Evolutionary conservation across 352 stramenopile genomes (phyloP).

Genomic region (Thalassiosira livingstoniorum): DNA sequence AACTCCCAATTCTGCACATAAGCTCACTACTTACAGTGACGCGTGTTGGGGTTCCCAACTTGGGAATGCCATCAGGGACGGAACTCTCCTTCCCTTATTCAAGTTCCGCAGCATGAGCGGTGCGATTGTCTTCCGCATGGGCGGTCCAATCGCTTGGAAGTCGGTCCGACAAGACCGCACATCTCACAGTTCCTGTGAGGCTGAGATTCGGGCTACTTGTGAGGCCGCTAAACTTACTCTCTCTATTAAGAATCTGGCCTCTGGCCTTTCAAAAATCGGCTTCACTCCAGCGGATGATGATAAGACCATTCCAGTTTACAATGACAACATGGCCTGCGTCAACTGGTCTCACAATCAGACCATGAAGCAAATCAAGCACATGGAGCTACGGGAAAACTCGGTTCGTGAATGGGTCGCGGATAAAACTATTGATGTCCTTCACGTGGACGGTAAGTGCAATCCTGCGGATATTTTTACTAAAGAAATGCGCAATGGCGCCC

Average conservation of each 20-base stretch:
- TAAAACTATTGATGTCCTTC: neutral
- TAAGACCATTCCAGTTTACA: neutral
- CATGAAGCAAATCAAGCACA: slow-evolving; percentile 1
- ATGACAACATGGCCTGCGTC: slow-evolving; percentile 15
- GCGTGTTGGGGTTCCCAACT: slow-evolving; percentile 22
- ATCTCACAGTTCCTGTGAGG: too few species aligned
- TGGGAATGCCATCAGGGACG: slow-evolving; percentile 16
- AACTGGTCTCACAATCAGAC: slow-evolving; percentile 18
- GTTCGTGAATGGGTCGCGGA: slow-evolving; percentile 14
- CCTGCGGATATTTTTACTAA: slow-evolving; percentile 24
- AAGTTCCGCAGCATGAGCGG: slow-evolving; percentile 29
- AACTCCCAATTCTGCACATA: neutral
- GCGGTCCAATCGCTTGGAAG: slow-evolving; percentile 24
- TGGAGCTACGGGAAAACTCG: neutral
- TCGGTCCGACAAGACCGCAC: neutral
- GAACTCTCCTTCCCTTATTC: slow-evolving; percentile 1
- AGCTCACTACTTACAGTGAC: slow-evolving; percentile 15
- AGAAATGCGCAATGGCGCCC: slow-evolving; percentile 9
- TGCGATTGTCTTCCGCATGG: neutral
- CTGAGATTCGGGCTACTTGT: slow-evolving; percentile 26
- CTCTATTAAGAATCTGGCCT: neutral
- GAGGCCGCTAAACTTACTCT: slow-evolving; percentile 6
- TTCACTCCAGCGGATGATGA: neutral
- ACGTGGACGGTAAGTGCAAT: slow-evolving; percentile 17
- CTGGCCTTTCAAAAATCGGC: neutral